These are phyloP conservation scores for Cetraspora pellucida DNA, from an alignment of 192 early-diverging fungal species.

Conservation along the genomic window DNA sequence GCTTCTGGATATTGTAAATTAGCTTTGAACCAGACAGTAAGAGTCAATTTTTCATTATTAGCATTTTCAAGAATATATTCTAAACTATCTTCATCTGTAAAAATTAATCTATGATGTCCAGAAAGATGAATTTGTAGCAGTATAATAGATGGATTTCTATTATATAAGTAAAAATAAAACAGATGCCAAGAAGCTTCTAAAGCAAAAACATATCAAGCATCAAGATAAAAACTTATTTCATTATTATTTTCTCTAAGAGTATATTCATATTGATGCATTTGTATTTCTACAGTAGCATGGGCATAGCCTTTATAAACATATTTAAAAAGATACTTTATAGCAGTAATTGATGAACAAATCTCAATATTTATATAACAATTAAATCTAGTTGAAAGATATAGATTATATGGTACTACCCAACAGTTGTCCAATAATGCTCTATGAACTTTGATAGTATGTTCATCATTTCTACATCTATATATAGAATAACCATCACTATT, in stretches of 20 bases:
- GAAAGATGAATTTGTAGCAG: no score
- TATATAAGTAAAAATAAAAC: no score
- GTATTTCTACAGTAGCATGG: no score
- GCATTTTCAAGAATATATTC: conserved; percentile 15
- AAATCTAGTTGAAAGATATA: conserved; percentile 40
- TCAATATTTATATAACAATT: conserved; percentile 45
- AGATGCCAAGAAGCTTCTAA: no score
- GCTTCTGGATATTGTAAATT: conserved; percentile 22
- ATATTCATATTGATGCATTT: no score
- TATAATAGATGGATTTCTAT: no score
- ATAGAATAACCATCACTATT: conserved; percentile 39
- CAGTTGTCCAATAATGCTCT: conserved; percentile 35
- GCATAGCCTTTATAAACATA: no score
- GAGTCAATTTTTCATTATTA: conserved; percentile 1
- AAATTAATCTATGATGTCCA: neutral
- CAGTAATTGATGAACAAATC: neutral
- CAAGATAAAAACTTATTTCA: no score
- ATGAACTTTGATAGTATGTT: no score
- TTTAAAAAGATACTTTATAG: no score
- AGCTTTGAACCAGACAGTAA: conserved; percentile 34
- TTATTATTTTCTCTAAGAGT: no score
- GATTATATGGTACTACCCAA: conserved; percentile 34
- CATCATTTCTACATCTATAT: conserved; percentile 23
- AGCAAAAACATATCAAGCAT: no score
- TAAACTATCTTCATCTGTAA: conserved; percentile 19